Evolutionary conservation across 495 filamentous ascomycete genomes (phyloP).

Genomic region (Penicillium salamii): DNA sequence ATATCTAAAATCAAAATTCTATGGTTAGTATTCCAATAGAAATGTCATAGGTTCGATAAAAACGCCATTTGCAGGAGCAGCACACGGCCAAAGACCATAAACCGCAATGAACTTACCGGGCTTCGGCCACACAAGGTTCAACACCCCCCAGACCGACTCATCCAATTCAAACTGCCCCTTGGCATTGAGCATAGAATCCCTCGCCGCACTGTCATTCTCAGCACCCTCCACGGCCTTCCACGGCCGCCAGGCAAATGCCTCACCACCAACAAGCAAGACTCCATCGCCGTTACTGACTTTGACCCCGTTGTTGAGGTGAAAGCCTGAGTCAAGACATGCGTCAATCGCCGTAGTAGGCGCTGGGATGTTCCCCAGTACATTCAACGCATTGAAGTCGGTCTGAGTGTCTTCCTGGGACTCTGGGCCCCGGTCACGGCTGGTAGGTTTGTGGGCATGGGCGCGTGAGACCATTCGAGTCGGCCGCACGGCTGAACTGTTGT

Average conservation of each 20-base stretch:
- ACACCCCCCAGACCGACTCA: slow-evolving; percentile 67
- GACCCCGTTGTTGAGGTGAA: slow-evolving; percentile 74
- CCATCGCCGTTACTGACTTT: slow-evolving; percentile 63
- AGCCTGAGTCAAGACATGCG: slow-evolving; percentile 71
- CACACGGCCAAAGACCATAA: slow-evolving; percentile 3
- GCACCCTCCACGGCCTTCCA: slow-evolving; percentile 51
- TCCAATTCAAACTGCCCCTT: slow-evolving; percentile 80
- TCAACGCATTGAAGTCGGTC: slow-evolving; percentile 72
- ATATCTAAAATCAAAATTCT: slow-evolving; percentile 58
- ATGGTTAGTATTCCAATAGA: no score
- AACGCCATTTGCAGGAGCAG: no score
- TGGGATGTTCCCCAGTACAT: slow-evolving; percentile 76
- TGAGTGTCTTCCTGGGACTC: slow-evolving; percentile 57
- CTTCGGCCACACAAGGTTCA: slow-evolving; percentile 82
- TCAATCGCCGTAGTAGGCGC: slow-evolving; percentile 81
- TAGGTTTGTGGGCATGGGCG: slow-evolving; percentile 37
- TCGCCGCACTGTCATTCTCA: slow-evolving; percentile 25
- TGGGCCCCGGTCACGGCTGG: slow-evolving; percentile 56
- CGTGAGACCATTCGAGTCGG: slow-evolving; percentile 40
- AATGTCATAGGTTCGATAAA: no score
- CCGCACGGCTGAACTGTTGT: slow-evolving; percentile 27
- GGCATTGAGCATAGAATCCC: slow-evolving; percentile 58
- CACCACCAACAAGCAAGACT: slow-evolving; percentile 74
- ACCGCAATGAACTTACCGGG: slow-evolving; percentile 61
- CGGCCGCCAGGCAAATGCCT: slow-evolving; percentile 85